phyloP scores from a whole-genome alignment of 169 alveolate genomes.

The Plasmodium fragile region DNA sequence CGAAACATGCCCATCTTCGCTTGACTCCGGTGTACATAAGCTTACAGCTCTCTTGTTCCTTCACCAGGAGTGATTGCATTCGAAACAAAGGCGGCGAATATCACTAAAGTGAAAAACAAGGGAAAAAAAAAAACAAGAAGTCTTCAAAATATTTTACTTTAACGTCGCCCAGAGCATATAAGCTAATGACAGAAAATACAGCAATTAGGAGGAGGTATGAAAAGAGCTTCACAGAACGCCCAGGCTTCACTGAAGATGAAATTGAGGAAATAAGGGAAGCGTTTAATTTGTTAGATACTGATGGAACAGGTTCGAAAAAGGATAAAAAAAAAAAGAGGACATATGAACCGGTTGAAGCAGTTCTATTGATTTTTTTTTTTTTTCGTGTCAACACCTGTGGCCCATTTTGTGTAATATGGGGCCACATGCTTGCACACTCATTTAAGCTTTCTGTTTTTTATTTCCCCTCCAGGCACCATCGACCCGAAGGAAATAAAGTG shows the following conservation, averaged over 20 bases:
- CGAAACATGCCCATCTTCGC: not conserved
- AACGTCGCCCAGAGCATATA: not conserved
- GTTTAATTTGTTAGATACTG: slow-evolving; percentile 98
- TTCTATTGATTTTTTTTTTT: not conserved
- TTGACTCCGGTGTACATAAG: not conserved
- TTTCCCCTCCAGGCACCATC: slow-evolving; percentile 88
- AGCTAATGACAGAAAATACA: slow-evolving; percentile 71
- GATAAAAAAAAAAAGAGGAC: not conserved
- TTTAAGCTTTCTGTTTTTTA: slow-evolving; percentile 16
- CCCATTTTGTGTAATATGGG: not conserved
- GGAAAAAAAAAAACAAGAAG: not conserved
- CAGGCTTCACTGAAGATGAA: slow-evolving; percentile 96
- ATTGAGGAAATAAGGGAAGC: slow-evolving; percentile 99
- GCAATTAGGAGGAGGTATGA: slow-evolving; percentile 69
- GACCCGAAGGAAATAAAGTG: slow-evolving; percentile 99
- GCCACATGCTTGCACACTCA: not conserved
- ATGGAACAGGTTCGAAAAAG: slow-evolving; percentile 94
- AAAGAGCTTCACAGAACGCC: slow-evolving; percentile 64
- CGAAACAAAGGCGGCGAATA: not conserved
- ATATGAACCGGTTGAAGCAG: not conserved
- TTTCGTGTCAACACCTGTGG: not conserved
- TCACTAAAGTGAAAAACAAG: not conserved
- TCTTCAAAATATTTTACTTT: not conserved
- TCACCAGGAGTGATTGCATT: not conserved
- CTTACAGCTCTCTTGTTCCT: not conserved